These are phyloP conservation scores for Vigna mungo DNA, from an alignment of 306 rosid genomes.

Conservation along the genomic window DNA sequence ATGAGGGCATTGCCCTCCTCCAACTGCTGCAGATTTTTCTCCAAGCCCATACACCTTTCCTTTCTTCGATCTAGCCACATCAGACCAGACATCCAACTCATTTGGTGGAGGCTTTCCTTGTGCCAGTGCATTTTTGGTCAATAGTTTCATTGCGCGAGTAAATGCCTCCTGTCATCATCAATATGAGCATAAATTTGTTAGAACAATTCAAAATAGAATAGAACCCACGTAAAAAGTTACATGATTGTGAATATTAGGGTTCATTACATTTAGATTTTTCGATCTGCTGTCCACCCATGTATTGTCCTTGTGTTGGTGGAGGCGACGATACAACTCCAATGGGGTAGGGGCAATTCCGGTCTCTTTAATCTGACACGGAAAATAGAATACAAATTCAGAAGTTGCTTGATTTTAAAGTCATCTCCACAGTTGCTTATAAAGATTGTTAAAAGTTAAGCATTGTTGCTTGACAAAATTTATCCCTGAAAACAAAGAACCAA, in stretches of 20 bases:
- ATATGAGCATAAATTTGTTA: neutral
- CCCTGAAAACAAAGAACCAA: too few species aligned
- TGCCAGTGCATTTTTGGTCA: neutral
- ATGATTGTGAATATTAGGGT: neutral
- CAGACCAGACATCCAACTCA: neutral
- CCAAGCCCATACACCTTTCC: neutral
- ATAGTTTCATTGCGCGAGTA: neutral
- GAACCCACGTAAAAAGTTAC: neutral
- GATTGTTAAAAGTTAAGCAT: too few species aligned
- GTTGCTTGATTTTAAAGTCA: neutral
- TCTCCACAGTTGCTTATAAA: too few species aligned
- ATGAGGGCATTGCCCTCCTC: neutral
- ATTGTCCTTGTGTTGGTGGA: neutral
- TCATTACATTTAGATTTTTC: neutral
- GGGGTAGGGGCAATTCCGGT: neutral
- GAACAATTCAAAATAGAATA: neutral
- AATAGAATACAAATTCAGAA: neutral
- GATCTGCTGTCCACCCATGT: conserved; percentile 9
- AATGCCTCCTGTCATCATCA: neutral
- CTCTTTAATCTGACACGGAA: neutral
- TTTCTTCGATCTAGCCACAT: neutral
- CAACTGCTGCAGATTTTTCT: neutral
- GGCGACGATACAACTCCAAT: conserved; percentile 3
- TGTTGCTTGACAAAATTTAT: too few species aligned
- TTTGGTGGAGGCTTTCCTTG: neutral